A percentile compares a stretch with the other conserved stretches of the same genome.
Conservation (phyloP, 2,329 filamentous ascomycete species). For the Ophiocordyceps robertsii region DNA sequence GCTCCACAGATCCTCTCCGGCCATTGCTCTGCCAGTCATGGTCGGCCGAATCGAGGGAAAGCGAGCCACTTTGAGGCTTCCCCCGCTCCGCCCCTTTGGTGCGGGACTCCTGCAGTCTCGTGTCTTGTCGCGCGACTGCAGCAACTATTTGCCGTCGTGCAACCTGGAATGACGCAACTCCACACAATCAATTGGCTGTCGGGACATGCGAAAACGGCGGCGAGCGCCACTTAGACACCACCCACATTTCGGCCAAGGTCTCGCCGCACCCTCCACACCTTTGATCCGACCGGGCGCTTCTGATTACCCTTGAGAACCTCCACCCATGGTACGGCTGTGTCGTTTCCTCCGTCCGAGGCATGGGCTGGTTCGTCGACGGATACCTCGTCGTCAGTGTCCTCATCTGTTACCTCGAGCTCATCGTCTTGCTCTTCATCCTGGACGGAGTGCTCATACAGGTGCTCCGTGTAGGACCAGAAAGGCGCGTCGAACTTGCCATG, state of each 20-base stretch:
- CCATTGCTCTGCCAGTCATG: too few species aligned
- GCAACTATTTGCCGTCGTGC: too few species aligned
- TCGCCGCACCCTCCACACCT: constrained; percentile 50
- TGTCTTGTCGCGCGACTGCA: too few species aligned
- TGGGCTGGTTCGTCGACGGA: constrained; percentile 13
- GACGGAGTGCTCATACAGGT: constrained; percentile 30
- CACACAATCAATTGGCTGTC: too few species aligned
- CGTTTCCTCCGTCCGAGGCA: constrained; percentile 6
- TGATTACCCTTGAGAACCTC: constrained; percentile 41
- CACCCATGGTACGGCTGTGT: constrained; percentile 40
- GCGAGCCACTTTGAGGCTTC: too few species aligned
- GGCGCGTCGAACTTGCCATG: constrained; percentile 56
- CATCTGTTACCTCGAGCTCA: constrained; percentile 18
- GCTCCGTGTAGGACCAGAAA: constrained; percentile 57
- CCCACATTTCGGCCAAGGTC: constrained; percentile 36
- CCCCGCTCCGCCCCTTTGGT: too few species aligned
- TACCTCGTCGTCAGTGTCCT: constrained; percentile 16
- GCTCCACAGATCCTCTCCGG: too few species aligned
- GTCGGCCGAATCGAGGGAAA: too few species aligned
- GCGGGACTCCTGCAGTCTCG: too few species aligned
- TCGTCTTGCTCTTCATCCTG: constrained; percentile 15
- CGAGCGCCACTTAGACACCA: constrained; percentile 1
- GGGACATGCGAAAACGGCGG: too few species aligned
- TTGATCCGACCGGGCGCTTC: constrained; percentile 42
- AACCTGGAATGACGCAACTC: too few species aligned